phyloP scores from a whole-genome alignment of 768 basidiomycete genomes.

The Tulasnella sp. region DNA sequence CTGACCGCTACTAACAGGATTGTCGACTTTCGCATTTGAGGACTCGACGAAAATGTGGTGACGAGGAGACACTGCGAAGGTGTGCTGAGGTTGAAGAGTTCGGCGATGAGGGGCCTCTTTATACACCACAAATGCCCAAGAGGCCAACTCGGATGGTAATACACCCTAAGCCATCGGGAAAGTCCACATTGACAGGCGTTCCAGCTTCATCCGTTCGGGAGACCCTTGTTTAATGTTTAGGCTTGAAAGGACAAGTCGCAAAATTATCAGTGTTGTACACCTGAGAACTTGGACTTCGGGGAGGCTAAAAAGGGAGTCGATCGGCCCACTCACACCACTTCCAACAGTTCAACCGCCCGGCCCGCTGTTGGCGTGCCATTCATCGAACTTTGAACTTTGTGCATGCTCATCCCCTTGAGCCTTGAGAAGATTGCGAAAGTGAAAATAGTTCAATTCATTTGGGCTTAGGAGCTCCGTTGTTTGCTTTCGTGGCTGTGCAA shows the following conservation, averaged over 20 bases:
- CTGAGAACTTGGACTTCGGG: no score
- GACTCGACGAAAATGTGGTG: not conserved
- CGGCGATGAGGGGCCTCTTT: not conserved
- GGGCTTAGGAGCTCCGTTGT: no score
- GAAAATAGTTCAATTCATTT: no score
- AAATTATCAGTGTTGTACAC: not conserved
- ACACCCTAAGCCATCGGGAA: constrained; percentile 5
- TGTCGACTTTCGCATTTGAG: constrained; percentile 19
- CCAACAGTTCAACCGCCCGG: no score
- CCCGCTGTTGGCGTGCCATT: no score
- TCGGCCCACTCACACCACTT: no score
- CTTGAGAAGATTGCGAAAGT: no score
- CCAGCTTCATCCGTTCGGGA: not conserved
- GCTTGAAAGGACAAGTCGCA: not conserved
- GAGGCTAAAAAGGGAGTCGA: no score
- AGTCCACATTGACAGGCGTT: not conserved
- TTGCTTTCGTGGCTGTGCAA: no score
- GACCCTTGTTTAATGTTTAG: not conserved
- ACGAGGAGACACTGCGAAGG: not conserved
- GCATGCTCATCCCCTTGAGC: no score
- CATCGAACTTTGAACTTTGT: no score
- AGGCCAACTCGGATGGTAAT: not conserved
- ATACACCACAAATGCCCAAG: not conserved
- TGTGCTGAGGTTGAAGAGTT: not conserved
- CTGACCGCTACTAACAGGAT: constrained; percentile 11